Conservation (phyloP, 257 asterid genomes). For the Ligustrum vulgare region DNA sequence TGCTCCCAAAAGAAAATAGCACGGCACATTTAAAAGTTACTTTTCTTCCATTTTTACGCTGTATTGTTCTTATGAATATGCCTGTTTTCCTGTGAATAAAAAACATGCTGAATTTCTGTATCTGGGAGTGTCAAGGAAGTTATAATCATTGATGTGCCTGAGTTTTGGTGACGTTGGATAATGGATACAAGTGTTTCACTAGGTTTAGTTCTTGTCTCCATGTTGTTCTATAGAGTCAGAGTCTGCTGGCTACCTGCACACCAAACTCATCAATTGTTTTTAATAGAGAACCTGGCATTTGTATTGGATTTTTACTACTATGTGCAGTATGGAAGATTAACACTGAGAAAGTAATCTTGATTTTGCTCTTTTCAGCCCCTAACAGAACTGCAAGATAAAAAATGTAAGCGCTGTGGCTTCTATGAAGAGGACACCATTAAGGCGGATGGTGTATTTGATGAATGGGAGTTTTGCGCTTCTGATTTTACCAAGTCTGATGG, state of each 20-base stretch:
- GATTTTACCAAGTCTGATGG: constrained; percentile 65
- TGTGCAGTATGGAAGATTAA: constrained; percentile 11
- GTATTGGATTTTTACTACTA: neutral
- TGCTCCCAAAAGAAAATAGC: neutral
- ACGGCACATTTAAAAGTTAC: neutral
- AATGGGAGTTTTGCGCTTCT: constrained; percentile 85
- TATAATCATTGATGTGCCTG: neutral
- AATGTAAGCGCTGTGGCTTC: constrained; percentile 86
- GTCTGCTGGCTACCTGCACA: neutral
- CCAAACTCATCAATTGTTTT: neutral
- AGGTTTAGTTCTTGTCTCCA: constrained; percentile 2
- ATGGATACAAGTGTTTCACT: neutral
- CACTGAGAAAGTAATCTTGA: constrained; percentile 1
- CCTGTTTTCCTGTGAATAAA: neutral
- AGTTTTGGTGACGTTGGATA: neutral
- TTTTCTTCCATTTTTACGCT: neutral
- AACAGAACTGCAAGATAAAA: constrained; percentile 47
- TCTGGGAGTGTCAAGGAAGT: neutral
- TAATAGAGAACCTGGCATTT: neutral
- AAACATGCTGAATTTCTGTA: neutral
- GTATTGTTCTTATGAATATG: neutral
- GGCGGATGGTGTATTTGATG: constrained; percentile 55
- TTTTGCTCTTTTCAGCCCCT: constrained; percentile 64
- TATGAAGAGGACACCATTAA: constrained; percentile 63
- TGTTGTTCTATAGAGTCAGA: neutral